Evolutionary conservation across 495 filamentous ascomycete species (phyloP), one percentile per base, ranked within the genome.

Genomic region (Podospora appendiculata): DNA sequence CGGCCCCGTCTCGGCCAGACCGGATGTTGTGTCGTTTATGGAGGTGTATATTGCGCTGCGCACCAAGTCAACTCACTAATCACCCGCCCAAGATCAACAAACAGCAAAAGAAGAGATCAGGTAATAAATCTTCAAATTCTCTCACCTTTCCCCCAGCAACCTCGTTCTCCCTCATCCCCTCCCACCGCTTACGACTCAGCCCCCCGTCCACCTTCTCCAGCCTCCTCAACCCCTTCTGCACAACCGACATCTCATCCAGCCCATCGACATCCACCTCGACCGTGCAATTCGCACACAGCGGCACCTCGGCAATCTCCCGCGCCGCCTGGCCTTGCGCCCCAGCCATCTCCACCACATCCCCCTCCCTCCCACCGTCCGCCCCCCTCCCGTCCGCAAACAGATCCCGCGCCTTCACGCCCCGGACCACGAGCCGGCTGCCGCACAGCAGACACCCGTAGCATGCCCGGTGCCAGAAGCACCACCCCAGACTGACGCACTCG

Each of bases 391-490:
- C 35, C 35, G 16, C 50, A 49, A 53, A 59, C 6, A 62, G 2
- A 25, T 68, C 57, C 45, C n/a, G 38, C 0, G 60, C 40, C 18
- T 19, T 43, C 5, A 47, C 17, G n/a, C 57, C 55, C 34, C 49
- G 43, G 8, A 38, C 56, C 3, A 66, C 35, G 2, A 56, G 12
- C 45, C 54, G 59, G 44, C 48, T 56, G 36, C 71, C 68, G 48
- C 70, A 77, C 14, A 76, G 52, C 47, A 78, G 52, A 62, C 74
- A 78, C 9, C 72, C 72, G 49, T 72, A 76, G 41, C 74, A 77
- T 0, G 47, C 66, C 48, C 63, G 57, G 44, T 77, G 73, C 74
- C 74, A 77, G 50, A 77, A 77, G 46, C 71, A 72, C 73, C 70
- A 77, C 1, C 72, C 73, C 13, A 75, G 51, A 44, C 68, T 72